Percentiles rank a stretch among this genome's conserved stretches.
These are phyloP conservation scores for Stephanodiscus minutulus DNA, from an alignment of 108 stramenopile genomes.

Conservation along the genomic window DNA sequence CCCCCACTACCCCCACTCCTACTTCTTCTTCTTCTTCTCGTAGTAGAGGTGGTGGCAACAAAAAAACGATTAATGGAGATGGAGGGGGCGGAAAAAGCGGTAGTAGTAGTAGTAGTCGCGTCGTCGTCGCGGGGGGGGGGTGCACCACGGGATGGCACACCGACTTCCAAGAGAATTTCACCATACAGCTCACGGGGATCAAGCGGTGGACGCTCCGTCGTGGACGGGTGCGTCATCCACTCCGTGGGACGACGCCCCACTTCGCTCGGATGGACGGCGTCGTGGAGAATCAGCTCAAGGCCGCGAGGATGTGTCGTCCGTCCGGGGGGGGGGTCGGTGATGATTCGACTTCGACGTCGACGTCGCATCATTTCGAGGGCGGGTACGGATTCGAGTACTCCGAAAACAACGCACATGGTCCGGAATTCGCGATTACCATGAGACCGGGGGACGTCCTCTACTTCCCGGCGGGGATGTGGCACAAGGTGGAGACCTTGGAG, in stretches of 20 bases:
- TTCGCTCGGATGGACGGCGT: slow-evolving; percentile 62
- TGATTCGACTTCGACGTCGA: no score
- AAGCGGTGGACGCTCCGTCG: slow-evolving; percentile 85
- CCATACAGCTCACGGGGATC: slow-evolving; percentile 81
- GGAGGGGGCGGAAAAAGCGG: neutral
- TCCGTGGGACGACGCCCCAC: slow-evolving; percentile 90
- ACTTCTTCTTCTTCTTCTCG: no score
- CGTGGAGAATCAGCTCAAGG: slow-evolving; percentile 88
- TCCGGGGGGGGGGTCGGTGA: neutral
- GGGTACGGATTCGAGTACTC: slow-evolving; percentile 57
- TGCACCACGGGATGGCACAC: slow-evolving; percentile 85
- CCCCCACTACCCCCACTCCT: no score
- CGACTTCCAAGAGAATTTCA: slow-evolving; percentile 97
- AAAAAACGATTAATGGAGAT: no score
- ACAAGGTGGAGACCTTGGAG: slow-evolving; percentile 83
- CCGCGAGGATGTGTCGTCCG: slow-evolving; percentile 53
- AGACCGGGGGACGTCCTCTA: slow-evolving; percentile 90
- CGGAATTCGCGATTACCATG: slow-evolving; percentile 53
- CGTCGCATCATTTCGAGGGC: neutral
- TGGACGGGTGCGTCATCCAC: slow-evolving; percentile 67
- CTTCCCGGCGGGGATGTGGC: slow-evolving; percentile 93
- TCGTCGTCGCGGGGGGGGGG: neutral
- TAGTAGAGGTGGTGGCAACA: no score
- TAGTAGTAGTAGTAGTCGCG: no score
- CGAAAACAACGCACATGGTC: slow-evolving; percentile 59